Evolutionary conservation across 2,329 filamentous ascomycete species (phyloP).

Genomic region (Ophiostoma australiae): DNA sequence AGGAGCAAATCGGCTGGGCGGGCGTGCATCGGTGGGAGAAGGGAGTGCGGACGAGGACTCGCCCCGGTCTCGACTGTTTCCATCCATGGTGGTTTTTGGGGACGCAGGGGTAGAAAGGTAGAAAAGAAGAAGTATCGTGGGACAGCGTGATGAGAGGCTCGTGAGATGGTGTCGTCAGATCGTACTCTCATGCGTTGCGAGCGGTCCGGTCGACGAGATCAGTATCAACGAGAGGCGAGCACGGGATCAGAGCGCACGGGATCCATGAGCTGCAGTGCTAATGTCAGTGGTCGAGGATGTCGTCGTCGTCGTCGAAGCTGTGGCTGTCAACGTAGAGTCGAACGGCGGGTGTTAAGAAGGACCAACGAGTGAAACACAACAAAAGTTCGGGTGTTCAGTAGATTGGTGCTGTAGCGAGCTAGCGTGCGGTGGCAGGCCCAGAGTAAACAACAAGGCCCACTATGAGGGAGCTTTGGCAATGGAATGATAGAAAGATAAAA

Average conservation of each 20-base stretch:
- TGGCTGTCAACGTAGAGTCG: background rate
- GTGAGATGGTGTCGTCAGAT: background rate
- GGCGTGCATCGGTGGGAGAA: conserved; percentile 21
- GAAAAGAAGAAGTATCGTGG: background rate
- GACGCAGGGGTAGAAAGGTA: background rate
- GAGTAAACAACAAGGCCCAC: conserved; percentile 14
- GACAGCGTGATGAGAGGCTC: background rate
- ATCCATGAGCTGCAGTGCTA: conserved; percentile 19
- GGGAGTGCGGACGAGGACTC: conserved; percentile 19
- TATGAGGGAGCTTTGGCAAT: background rate
- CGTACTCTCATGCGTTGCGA: background rate
- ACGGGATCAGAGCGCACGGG: conserved; percentile 14
- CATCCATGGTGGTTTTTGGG: conserved; percentile 14
- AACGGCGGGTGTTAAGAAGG: background rate
- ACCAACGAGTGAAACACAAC: conserved; percentile 2
- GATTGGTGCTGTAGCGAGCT: conserved; percentile 1
- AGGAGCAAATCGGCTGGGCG: conserved; percentile 15
- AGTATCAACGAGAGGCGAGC: conserved; percentile 13
- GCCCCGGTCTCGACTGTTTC: conserved; percentile 16
- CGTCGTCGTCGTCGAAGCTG: background rate
- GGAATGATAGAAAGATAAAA: background rate
- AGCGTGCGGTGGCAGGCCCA: conserved; percentile 10
- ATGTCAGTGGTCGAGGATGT: background rate
- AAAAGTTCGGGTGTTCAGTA: too few relatives aligned
- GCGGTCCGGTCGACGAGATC: background rate